Conservation (phyloP, 805 yeast genomes). For the Candida insectorum region DNA sequence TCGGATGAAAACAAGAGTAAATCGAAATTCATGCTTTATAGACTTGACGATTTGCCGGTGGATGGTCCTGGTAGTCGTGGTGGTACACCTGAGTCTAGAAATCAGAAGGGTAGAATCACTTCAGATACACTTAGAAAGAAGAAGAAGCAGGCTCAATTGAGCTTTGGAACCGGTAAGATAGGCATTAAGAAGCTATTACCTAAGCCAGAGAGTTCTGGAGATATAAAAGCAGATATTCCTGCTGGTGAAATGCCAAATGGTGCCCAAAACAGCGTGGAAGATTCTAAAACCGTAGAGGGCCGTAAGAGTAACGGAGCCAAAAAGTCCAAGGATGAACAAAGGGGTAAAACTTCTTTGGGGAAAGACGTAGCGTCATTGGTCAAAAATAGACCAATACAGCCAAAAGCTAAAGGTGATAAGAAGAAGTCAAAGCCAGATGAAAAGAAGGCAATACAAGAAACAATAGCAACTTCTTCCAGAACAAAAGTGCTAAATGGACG, state of each 20-base stretch:
- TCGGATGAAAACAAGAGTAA: slow-evolving; percentile 22
- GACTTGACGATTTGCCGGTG: slow-evolving; percentile 31
- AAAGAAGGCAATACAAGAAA: background rate
- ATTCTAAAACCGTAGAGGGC: too few species aligned
- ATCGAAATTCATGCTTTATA: slow-evolving; percentile 28
- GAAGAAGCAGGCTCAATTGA: slow-evolving; percentile 15
- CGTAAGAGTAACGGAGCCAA: background rate
- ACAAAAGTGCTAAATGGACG: slow-evolving; percentile 32
- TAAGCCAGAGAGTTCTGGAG: too few species aligned
- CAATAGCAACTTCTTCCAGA: slow-evolving; percentile 10
- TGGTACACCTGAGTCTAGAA: slow-evolving; percentile 20
- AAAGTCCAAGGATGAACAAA: background rate
- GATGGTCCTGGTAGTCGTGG: slow-evolving; percentile 42
- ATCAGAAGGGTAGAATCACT: slow-evolving; percentile 22
- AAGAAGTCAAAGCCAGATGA: background rate
- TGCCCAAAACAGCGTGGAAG: background rate
- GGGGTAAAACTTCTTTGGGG: background rate
- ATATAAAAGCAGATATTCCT: too few species aligned
- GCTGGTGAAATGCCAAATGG: background rate
- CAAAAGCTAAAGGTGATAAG: slow-evolving; percentile 1
- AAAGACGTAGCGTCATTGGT: background rate
- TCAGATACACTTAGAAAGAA: slow-evolving; percentile 17
- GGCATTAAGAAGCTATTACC: background rate
- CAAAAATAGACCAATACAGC: background rate
- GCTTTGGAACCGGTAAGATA: slow-evolving; percentile 9